Base-by-base conservation (phyloP, 2,329 filamentous ascomycete genomes). In the Alternaria sp. region DNA sequence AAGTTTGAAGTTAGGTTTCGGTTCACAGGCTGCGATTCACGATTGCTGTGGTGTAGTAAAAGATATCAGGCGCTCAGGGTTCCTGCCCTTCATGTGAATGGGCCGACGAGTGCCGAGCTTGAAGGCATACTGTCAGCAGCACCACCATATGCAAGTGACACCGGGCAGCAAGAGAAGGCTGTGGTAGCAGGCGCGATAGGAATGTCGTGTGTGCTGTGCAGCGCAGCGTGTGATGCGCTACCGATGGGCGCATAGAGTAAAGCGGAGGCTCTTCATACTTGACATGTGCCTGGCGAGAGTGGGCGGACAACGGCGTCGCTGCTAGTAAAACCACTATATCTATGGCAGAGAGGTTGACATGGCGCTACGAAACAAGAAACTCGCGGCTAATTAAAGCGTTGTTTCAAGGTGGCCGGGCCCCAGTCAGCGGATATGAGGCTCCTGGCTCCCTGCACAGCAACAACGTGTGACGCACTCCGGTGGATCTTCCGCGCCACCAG, bases 401-500 rank as follows among this genome's bases (percentile, higher is more conserved):
- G 63, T 56, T 60, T 60, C 51, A 51, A 53, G n/a, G 36, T 48
- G 18, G 59, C 55, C 57, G 46, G 43, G 53, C 46, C 45, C 41
- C 46, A 40, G 46, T 44, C 53, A 41, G 53, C 58, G 44, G 50
- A 46, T 48, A 30, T 70, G 48, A 52, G 54, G 58, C 54, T 46
- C 22, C 30, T 20, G 22, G 48, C 48, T 51, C 58, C 54, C 58
- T 57, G 59, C 55, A 44, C 36, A 34, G 22, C n/a, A 45, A 54
- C 55, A 54, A 27, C 59, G 54, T 51, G 59, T 62, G 59, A 62
- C 52, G 71, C 71, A 73, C 62, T 64, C 50, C 43, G 60, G 66
- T 65, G 69, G 65, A 72, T 70, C 69, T 69, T 48, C 70, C 70
- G 71, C 70, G 71, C 70, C 71, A 68, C 71, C 65, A 68, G 58